phyloP scores from a whole-genome alignment of 805 yeast genomes.

The Myxozyma geophila region DNA sequence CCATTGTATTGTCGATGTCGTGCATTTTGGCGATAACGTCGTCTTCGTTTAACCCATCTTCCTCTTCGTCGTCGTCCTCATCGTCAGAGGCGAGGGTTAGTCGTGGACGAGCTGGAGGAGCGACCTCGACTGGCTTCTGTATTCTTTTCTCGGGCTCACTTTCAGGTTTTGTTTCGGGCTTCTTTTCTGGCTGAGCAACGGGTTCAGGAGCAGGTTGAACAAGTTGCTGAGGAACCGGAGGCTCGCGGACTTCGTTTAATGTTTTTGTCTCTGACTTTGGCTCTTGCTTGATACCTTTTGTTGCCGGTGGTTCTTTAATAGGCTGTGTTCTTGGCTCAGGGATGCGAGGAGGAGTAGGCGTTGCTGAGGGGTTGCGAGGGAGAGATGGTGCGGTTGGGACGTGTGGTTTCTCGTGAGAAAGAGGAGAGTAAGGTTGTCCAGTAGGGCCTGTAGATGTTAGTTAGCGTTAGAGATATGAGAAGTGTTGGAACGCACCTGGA shows the following conservation, averaged over 20 bases:
- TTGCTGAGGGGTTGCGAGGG: not conserved
- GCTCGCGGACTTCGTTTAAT: not conserved
- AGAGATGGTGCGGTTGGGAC: not conserved
- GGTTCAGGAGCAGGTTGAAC: not conserved
- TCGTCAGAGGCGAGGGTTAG: constrained; percentile 3
- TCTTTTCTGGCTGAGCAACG: too few relatives aligned
- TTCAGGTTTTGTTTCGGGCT: too few relatives aligned
- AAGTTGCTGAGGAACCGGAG: not conserved
- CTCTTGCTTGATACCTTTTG: not conserved
- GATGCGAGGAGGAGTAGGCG: not conserved
- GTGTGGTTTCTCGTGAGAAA: not conserved
- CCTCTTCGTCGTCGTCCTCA: constrained; percentile 32
- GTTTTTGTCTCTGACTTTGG: not conserved
- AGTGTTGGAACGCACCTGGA: not conserved
- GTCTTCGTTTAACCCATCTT: constrained; percentile 34
- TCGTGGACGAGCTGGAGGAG: constrained; percentile 6
- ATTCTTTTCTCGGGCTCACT: not conserved
- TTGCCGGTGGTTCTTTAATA: not conserved
- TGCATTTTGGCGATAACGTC: constrained; percentile 29
- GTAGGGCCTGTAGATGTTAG: not conserved
- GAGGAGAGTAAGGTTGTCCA: too few relatives aligned
- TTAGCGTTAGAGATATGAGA: not conserved
- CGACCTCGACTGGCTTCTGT: not conserved
- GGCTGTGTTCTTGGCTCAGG: constrained; percentile 4
- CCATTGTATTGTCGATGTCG: constrained; percentile 20